Evolutionary conservation across 768 basidiomycete species (phyloP).

Genomic region (Russula ochroleuca): DNA sequence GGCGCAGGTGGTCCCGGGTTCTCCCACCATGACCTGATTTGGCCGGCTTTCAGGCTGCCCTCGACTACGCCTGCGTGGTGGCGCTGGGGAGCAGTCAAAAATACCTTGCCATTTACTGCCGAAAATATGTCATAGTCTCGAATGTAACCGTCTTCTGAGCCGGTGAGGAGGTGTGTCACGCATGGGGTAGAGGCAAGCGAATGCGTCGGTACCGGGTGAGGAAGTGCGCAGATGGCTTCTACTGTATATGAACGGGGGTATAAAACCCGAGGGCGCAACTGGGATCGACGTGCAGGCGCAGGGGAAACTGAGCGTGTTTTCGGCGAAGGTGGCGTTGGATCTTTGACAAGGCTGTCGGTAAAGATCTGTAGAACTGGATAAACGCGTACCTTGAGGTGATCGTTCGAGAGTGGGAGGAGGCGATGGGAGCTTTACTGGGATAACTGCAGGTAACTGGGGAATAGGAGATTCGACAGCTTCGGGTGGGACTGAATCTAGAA

Average conservation of each 20-base stretch:
- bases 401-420: slow-evolving; percentile 29
- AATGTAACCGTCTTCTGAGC: slow-evolving; percentile 91
- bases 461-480: slow-evolving; percentile 37
- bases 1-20: slow-evolving; percentile 43
- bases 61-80: slow-evolving; percentile 89
- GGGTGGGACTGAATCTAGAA: slow-evolving; percentile 36
- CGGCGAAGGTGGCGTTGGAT: slow-evolving; percentile 37
- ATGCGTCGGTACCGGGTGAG: slow-evolving; percentile 84
- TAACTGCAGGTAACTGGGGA: slow-evolving; percentile 32
- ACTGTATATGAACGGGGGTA: slow-evolving; percentile 70
- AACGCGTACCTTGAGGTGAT: slow-evolving; percentile 13
- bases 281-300: slow-evolving; percentile 49
- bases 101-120: slow-evolving; percentile 81
- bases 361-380: not conserved
- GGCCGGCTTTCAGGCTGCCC: slow-evolving; percentile 85
- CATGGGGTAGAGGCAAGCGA: slow-evolving; percentile 82
- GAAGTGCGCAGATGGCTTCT: slow-evolving; percentile 88
- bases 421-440: slow-evolving; percentile 33
- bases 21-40: slow-evolving; percentile 89
- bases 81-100: slow-evolving; percentile 83
- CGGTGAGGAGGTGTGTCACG: slow-evolving; percentile 84
- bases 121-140: slow-evolving; percentile 89
- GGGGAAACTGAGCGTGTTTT: slow-evolving; percentile 46
- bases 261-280: slow-evolving; percentile 36
- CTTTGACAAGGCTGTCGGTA: slow-evolving; percentile 21